Conservation (phyloP, 768 basidiomycete species). For the Boletus subparvulus region DNA sequence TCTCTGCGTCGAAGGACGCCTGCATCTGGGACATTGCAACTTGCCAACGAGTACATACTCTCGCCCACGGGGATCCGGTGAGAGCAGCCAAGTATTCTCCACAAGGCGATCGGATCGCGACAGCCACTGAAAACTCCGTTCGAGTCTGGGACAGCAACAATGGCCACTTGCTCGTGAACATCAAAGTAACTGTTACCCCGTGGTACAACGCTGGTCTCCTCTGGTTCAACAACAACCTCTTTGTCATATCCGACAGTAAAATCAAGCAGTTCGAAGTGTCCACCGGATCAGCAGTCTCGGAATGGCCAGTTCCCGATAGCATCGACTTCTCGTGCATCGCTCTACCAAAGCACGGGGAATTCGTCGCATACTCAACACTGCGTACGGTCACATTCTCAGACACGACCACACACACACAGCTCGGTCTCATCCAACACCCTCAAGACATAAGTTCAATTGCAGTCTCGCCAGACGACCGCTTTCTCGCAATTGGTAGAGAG, state of each 20-base stretch:
- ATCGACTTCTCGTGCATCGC: rapidly evolving
- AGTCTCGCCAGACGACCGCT: background rate
- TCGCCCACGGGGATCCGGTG: background rate
- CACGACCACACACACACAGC: background rate
- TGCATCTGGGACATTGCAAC: background rate
- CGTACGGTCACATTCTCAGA: background rate
- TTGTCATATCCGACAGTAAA: background rate
- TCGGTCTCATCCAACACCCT: background rate
- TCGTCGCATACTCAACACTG: background rate
- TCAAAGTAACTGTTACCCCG: background rate
- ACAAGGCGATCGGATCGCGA: background rate
- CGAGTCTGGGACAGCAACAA: background rate
- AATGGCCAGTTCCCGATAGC: background rate
- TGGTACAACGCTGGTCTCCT: background rate
- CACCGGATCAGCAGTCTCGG: background rate
- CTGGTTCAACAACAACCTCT: background rate
- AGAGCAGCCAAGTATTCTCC: background rate
- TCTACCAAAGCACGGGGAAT: background rate
- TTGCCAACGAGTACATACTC: background rate
- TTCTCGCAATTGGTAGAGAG: background rate
- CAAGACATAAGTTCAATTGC: background rate
- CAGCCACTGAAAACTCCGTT: background rate
- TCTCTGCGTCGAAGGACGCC: background rate
- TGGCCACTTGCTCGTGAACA: background rate
- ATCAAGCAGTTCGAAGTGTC: background rate